Base-by-base conservation (phyloP, 768 basidiomycete genomes). In the Kwoniella sp. region DNA sequence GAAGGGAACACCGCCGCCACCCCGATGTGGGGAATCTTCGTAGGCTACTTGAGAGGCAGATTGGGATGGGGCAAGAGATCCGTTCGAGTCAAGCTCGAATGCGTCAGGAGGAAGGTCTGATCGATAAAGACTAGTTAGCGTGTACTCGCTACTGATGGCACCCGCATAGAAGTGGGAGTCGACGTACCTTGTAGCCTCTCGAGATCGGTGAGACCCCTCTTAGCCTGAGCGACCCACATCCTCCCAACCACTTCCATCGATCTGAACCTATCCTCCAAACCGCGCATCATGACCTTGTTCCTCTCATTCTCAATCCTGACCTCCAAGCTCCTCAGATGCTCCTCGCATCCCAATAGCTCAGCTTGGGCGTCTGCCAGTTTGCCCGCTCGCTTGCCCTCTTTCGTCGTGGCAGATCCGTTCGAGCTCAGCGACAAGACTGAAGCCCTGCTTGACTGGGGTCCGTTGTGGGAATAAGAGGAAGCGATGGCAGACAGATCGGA, bases 331-430 rank as follows among this genome's bases (percentile, higher is more conserved):
- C 79, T 34, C 50, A 81, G 53, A 60, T 81, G 79, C 56, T 81
- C 79, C 37, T 81, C 79, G 55, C 79, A 81, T 1, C 79, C 79
- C 2, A 81, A 57, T 41, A 81, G 61, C 61, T 81, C 79, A 25
- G 79, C 79, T 65, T 81, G 79, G 12, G 79, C 79, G 22, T 78
- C 78, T 4, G 73, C 75, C 1, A 81, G 61, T 60, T 81, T 81
- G 1, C 68, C 67, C 13, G 75, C 75, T 22, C 78, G 52, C 67
- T 79, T 81, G 26, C 73, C 69, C 45, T 76, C 78, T 37, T 77
- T 79, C 48, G 64, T 75, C 5, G 63, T 67, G 2, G 65, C 60
- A 0, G 72, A 74, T 5, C 76, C 76, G n/a, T 69, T 70, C 2
- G 69, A 72, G 23, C 68, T 69, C 37, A 79, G 56, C 22, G 70